Evolutionary conservation across 148 eudicot genomes (phyloP).

Genomic region (Fallopia convolvulus): DNA sequence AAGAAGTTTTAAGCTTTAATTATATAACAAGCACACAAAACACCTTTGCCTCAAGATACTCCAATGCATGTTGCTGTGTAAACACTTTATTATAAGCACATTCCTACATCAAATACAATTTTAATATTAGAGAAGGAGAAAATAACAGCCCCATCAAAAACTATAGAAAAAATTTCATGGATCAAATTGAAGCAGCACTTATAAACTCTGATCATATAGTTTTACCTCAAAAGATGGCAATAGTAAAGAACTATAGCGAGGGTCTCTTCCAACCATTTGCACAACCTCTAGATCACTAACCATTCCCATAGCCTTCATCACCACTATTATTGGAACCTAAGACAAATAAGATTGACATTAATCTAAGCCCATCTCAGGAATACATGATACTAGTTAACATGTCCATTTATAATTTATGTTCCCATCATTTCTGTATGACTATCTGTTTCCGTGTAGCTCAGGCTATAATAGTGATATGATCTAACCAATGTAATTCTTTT

Average conservation of each 20-base stretch:
- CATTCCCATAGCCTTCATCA: constrained; percentile 98
- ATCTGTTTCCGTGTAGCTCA: too few species aligned
- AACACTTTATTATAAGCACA: not conserved
- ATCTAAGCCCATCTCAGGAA: not conserved
- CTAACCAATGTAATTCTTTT: too few species aligned
- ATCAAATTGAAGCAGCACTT: too few species aligned
- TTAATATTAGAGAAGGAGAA: too few species aligned
- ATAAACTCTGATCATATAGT: not conserved
- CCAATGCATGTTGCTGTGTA: constrained; percentile 63
- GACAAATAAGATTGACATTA: not conserved
- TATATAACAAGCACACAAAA: constrained; percentile 1
- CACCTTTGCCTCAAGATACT: constrained; percentile 66
- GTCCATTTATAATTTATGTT: constrained; percentile 19
- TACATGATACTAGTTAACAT: not conserved
- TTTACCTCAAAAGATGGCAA: constrained; percentile 81
- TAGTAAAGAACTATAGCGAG: constrained; percentile 65
- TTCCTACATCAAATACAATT: too few species aligned
- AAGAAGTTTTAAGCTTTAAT: not conserved
- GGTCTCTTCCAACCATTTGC: constrained; percentile 95
- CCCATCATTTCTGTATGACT: too few species aligned
- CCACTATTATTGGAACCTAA: constrained; percentile 87
- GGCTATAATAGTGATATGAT: too few species aligned
- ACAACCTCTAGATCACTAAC: constrained; percentile 94
- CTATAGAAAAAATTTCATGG: too few species aligned
- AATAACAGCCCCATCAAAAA: too few species aligned